Evolutionary conservation across 2,329 filamentous ascomycete genomes (phyloP).

Genomic region (Neospermospora avenae): DNA sequence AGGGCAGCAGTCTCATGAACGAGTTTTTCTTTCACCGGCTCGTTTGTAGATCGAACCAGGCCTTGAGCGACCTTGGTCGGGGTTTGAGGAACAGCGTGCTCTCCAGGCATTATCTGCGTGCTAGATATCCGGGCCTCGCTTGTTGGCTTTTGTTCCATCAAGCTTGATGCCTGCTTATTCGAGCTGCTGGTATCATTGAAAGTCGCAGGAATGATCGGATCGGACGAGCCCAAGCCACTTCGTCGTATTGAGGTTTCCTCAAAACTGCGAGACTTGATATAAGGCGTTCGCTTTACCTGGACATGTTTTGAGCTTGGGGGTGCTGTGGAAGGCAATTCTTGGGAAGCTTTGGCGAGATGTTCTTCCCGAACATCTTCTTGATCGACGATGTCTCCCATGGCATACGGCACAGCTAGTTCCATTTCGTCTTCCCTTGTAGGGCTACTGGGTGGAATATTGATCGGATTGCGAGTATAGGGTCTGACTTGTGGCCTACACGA

Average conservation of each 20-base stretch:
- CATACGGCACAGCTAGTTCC: constrained; percentile 26
- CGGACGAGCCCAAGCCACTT: constrained; percentile 5
- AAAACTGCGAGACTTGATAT: constrained; percentile 1
- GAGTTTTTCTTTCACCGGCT: neutral
- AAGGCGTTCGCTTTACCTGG: constrained; percentile 31
- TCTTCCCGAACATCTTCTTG: neutral
- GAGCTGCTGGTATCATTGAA: constrained; percentile 9
- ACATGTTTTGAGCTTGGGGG: constrained; percentile 11
- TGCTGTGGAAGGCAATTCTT: constrained; percentile 21
- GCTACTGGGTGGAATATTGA: constrained; percentile 8
- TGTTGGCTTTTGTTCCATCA: neutral
- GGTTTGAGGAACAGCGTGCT: neutral
- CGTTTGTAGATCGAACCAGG: neutral
- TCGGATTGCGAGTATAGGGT: neutral
- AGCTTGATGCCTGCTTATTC: neutral
- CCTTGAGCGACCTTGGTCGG: neutral
- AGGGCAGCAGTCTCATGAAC: neutral
- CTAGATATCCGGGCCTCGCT: neutral
- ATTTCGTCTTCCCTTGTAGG: constrained; percentile 27
- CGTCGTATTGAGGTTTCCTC: neutral
- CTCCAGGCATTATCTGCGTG: neutral
- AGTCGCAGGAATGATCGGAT: constrained; percentile 23
- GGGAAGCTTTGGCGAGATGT: constrained; percentile 5
- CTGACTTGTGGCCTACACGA: neutral
- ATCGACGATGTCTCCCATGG: constrained; percentile 25